These are phyloP conservation scores for Pseudopithomyces maydicus DNA, from an alignment of 2,329 filamentous ascomycete species.

Conservation along the genomic window DNA sequence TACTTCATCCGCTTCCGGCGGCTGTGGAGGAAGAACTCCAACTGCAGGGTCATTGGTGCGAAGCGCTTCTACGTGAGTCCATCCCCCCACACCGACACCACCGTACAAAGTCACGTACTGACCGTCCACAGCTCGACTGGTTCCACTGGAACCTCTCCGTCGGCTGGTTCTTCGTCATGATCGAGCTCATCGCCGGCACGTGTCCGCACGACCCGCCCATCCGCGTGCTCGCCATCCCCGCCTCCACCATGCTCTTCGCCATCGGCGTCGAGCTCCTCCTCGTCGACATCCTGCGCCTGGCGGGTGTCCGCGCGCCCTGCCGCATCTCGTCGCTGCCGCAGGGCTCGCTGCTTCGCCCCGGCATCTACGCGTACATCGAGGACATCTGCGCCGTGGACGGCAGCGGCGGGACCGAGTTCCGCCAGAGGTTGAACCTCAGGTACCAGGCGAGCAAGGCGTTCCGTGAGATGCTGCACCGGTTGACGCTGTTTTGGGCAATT, in stretches of 20 bases:
- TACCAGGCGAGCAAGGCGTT: conserved; percentile 61
- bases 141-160: conserved; percentile 63
- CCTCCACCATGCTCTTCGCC: conserved; percentile 57
- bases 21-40: conserved; percentile 58
- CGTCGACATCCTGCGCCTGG: conserved; percentile 54
- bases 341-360: conserved; percentile 57
- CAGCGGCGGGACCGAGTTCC: conserved; percentile 57
- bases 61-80: conserved; percentile 46
- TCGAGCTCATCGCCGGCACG: conserved; percentile 60
- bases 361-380: conserved; percentile 61
- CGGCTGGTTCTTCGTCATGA: conserved; percentile 62
- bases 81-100: neutral
- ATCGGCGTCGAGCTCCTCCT: conserved; percentile 58
- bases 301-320: conserved; percentile 53
- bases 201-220: conserved; percentile 55
- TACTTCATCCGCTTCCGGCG: conserved; percentile 57
- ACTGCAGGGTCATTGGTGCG: conserved; percentile 58
- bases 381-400: conserved; percentile 61
- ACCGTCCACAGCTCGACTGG: conserved; percentile 54
- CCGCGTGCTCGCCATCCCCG: conserved; percentile 59
- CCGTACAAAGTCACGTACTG: neutral
- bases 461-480: conserved; percentile 57
- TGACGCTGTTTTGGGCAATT: conserved; percentile 60
- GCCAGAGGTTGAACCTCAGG: conserved; percentile 56
- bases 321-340: conserved; percentile 59